These are phyloP conservation scores for Agaricus blazei DNA, from an alignment of 768 basidiomycete species.

Conservation along the genomic window DNA sequence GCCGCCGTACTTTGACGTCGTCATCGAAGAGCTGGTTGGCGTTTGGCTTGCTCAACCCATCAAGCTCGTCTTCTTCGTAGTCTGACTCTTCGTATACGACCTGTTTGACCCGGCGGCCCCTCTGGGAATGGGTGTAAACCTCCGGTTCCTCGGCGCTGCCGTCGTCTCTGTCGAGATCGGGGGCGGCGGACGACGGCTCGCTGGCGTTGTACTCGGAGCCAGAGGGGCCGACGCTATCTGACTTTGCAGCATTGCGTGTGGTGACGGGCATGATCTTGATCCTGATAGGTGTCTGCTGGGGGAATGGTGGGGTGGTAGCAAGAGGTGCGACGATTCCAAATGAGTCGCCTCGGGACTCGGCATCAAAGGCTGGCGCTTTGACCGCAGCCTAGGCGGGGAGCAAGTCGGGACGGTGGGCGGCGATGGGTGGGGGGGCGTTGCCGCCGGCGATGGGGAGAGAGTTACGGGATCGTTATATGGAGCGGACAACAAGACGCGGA, in stretches of 20 bases:
- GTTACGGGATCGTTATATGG: conserved; percentile 9
- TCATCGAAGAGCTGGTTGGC: conserved; percentile 22
- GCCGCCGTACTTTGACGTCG: conserved; percentile 19
- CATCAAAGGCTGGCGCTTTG: conserved; percentile 17
- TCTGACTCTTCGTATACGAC: conserved; percentile 43
- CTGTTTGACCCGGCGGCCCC: conserved; percentile 34
- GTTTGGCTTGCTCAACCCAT: conserved; percentile 12
- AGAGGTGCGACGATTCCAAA: conserved; percentile 15
- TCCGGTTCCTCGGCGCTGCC: conserved; percentile 29
- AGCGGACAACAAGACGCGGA: conserved; percentile 13
- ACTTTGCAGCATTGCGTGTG: conserved; percentile 25
- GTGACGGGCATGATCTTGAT: conserved; percentile 29
- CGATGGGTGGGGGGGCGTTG: conserved; percentile 7
- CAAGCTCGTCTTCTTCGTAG: conserved; percentile 22
- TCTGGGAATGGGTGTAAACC: conserved; percentile 25
- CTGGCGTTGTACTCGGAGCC: conserved; percentile 48
- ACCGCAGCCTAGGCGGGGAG: background rate
- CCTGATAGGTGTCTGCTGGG: conserved; percentile 24
- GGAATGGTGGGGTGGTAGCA: conserved; percentile 5
- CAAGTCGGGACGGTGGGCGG: background rate
- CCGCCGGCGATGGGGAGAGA: background rate
- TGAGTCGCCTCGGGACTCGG: conserved; percentile 18
- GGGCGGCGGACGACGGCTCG: conserved; percentile 34
- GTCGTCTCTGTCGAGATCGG: conserved; percentile 21
- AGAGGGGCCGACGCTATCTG: conserved; percentile 29